Percentiles rank a stretch among this genome's conserved stretches.
These are phyloP conservation scores for Trichophyton equinum DNA, from an alignment of 2,329 filamentous ascomycete genomes.

Conservation along the genomic window DNA sequence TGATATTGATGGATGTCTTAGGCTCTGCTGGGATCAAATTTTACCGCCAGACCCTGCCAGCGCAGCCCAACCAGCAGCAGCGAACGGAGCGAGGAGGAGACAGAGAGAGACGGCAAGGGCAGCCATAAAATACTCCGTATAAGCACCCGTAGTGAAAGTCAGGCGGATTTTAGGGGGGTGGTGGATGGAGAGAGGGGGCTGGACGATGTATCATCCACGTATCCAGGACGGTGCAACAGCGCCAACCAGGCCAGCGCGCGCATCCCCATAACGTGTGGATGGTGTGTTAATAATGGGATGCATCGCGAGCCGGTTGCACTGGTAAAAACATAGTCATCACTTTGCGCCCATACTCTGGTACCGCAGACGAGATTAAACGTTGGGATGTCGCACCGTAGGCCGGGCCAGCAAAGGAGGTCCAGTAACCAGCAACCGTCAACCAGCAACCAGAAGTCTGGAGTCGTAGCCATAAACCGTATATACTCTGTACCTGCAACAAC, in stretches of 20 bases:
- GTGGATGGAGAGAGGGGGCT: background rate
- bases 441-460: too few relatives aligned
- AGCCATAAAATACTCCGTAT: background rate
- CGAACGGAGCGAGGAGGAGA: too few relatives aligned
- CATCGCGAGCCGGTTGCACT: background rate
- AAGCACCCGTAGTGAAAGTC: too few relatives aligned
- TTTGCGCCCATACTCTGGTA: background rate
- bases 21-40: background rate
- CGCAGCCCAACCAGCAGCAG: background rate
- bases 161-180: background rate
- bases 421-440: too few relatives aligned
- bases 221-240: slow-evolving; percentile 2
- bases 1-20: background rate
- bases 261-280: background rate
- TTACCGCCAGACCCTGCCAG: background rate
- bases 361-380: background rate
- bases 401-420: background rate
- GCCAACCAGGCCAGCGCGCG: slow-evolving; percentile 2
- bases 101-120: background rate
- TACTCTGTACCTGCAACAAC: too few relatives aligned
- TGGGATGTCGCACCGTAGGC: background rate
- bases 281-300: background rate
- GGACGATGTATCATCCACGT: slow-evolving; percentile 2
- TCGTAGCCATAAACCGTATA: too few relatives aligned
- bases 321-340: background rate